Conservation (phyloP, 2,329 filamentous ascomycete genomes). For the Aureobasidium namibiae region DNA sequence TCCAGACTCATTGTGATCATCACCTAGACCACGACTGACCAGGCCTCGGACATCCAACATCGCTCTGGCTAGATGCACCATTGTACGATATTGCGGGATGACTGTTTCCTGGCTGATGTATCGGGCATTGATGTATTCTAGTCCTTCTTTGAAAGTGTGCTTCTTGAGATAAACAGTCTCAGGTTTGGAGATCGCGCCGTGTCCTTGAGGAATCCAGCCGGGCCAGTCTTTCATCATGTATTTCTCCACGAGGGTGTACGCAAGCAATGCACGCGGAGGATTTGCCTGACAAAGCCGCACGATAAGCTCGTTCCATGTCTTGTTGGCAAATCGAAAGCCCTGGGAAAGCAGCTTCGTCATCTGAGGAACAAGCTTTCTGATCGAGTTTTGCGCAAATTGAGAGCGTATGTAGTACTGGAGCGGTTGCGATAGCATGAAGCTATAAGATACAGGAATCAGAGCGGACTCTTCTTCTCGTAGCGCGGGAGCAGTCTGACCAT, state of each 20-base stretch:
- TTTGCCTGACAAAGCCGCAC: conserved; percentile 50
- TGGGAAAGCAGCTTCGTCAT: conserved; percentile 43
- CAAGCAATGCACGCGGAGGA: conserved; percentile 47
- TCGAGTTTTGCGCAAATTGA: conserved; percentile 35
- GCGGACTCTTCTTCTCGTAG: background rate
- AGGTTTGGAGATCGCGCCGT: conserved; percentile 14
- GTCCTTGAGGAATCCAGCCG: conserved; percentile 50
- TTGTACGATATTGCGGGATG: conserved; percentile 35
- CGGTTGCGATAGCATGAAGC: conserved; percentile 41
- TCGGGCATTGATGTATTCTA: conserved; percentile 24
- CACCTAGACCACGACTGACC: conserved; percentile 26
- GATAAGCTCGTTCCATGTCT: conserved; percentile 75
- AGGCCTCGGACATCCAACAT: conserved; percentile 27
- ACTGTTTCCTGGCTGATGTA: conserved; percentile 22
- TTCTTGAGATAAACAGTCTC: conserved; percentile 22
- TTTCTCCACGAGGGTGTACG: conserved; percentile 66
- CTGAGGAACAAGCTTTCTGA: conserved; percentile 34
- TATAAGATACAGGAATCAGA: conserved; percentile 27
- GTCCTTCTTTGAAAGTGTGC: conserved; percentile 17
- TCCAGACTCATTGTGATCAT: conserved; percentile 19
- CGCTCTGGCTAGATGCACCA: conserved; percentile 34
- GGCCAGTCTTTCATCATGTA: conserved; percentile 71
- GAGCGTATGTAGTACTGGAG: conserved; percentile 46
- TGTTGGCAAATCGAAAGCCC: conserved; percentile 67
- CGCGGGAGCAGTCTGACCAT: background rate